Percentiles rank a stretch among this genome's conserved stretches.
Evolutionary conservation across 345 rosid species (phyloP).

Genomic region (Bruguiera sexangula): DNA sequence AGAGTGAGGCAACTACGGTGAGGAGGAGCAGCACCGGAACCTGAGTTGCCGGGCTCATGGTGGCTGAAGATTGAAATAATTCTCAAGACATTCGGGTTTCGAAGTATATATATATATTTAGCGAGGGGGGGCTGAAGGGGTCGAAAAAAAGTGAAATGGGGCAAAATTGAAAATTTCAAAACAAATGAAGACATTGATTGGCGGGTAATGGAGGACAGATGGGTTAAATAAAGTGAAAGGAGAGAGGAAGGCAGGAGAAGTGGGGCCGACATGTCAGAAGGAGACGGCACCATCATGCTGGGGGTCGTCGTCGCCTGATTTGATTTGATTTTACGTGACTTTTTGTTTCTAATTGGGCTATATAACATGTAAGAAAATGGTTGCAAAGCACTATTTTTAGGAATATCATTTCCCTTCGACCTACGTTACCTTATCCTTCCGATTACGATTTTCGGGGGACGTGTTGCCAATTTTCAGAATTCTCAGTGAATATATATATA

Average conservation of each 20-base stretch:
- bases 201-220: slow-evolving; percentile 65
- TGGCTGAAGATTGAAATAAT: not conserved
- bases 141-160: too few relatives aligned
- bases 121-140: not conserved
- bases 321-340: slow-evolving; percentile 1
- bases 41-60: slow-evolving; percentile 9
- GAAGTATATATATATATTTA: not conserved
- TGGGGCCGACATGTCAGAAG: slow-evolving; percentile 17
- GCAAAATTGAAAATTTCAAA: slow-evolving; percentile 1
- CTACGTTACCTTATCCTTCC: too few relatives aligned
- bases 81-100: not conserved
- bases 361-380: slow-evolving; percentile 12
- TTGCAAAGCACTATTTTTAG: slow-evolving; percentile 9
- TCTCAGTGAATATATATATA: too few relatives aligned
- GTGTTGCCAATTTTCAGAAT: too few relatives aligned
- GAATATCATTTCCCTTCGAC: not conserved
- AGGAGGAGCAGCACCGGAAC: not conserved
- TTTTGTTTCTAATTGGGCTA: slow-evolving; percentile 19
- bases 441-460: too few relatives aligned
- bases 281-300: slow-evolving; percentile 14
- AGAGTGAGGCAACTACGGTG: slow-evolving; percentile 20
- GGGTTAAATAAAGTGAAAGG: slow-evolving; percentile 27
- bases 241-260: not conserved
- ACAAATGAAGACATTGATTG: slow-evolving; percentile 38
- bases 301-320: slow-evolving; percentile 22